A percentile compares a stretch with the other conserved stretches of the same genome.
phyloP scores from a whole-genome alignment of 257 asterid species.

The Solanum sitiens region DNA sequence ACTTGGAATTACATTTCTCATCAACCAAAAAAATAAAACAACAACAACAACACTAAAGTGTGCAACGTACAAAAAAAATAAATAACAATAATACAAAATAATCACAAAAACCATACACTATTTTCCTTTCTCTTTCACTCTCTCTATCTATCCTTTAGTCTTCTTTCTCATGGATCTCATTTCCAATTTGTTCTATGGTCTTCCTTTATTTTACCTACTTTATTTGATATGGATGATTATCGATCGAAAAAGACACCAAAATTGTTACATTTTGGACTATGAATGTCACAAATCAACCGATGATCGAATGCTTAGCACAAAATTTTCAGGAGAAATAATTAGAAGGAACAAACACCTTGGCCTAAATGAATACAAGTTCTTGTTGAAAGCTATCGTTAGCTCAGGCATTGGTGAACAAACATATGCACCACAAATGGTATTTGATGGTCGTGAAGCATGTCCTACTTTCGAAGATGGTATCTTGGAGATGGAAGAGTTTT shows the following conservation, averaged over 20 bases:
- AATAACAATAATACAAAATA: background rate
- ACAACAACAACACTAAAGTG: background rate
- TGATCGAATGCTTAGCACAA: conserved; percentile 46
- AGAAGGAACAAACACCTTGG: conserved; percentile 71
- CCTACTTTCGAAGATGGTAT: conserved; percentile 49
- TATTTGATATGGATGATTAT: conserved; percentile 13
- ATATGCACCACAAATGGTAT: conserved; percentile 64
- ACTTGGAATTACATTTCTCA: background rate
- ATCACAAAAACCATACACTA: background rate
- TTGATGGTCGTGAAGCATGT: conserved; percentile 44
- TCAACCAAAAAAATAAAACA: background rate
- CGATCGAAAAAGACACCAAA: conserved; percentile 20
- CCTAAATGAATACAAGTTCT: conserved; percentile 56
- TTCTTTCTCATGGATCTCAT: conserved; percentile 30
- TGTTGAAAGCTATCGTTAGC: conserved; percentile 67
- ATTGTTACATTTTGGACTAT: conserved; percentile 68
- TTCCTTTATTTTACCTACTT: conserved; percentile 33
- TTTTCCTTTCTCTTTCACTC: background rate
- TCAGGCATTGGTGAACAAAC: conserved; percentile 95
- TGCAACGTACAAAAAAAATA: background rate
- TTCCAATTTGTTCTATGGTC: conserved; percentile 9
- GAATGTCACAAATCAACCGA: conserved; percentile 54
- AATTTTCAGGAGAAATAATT: conserved; percentile 49
- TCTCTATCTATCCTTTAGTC: background rate
- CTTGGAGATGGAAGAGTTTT: conserved; percentile 72